phyloP scores from a whole-genome alignment of 768 basidiomycete genomes.

The Suillus decipiens region DNA sequence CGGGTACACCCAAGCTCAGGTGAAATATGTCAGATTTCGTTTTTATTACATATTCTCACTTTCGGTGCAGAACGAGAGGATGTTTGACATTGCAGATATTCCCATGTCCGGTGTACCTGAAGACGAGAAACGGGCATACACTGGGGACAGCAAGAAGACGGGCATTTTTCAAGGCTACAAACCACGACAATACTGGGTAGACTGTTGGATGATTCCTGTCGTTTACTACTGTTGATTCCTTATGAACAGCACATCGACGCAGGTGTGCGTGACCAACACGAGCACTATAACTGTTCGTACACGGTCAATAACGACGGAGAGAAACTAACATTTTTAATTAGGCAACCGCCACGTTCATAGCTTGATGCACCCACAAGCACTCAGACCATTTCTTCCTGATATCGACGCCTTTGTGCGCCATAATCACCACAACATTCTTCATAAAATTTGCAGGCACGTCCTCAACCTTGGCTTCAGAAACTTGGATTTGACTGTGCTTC shows the following conservation, averaged over 20 bases:
- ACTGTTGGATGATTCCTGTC: not conserved
- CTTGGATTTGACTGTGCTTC: not conserved
- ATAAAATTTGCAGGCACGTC: conserved; percentile 46
- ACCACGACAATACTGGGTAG: conserved; percentile 49
- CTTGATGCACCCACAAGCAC: conserved; percentile 47
- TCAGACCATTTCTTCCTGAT: conserved; percentile 55
- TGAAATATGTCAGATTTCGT: conserved; percentile 13
- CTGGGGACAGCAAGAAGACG: conserved; percentile 41
- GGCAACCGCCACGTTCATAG: conserved; percentile 52
- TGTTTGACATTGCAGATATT: conserved; percentile 51
- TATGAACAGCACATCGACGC: conserved; percentile 54
- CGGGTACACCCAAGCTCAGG: conserved; percentile 39
- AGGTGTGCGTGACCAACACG: conserved; percentile 63
- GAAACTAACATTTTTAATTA: conserved; percentile 20
- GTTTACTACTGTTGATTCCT: not conserved
- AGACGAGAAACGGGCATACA: conserved; percentile 45
- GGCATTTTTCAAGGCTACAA: conserved; percentile 59
- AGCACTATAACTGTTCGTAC: conserved; percentile 57
- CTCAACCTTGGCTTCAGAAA: not conserved
- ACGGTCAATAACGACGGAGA: not conserved
- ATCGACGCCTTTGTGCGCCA: conserved; percentile 50
- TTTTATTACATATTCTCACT: not conserved
- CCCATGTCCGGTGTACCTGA: conserved; percentile 43
- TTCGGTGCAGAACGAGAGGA: conserved; percentile 40
- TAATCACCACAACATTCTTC: conserved; percentile 53